Base-by-base conservation (phyloP, 495 filamentous ascomycete genomes). In the Polyplosphaeria fusca region DNA sequence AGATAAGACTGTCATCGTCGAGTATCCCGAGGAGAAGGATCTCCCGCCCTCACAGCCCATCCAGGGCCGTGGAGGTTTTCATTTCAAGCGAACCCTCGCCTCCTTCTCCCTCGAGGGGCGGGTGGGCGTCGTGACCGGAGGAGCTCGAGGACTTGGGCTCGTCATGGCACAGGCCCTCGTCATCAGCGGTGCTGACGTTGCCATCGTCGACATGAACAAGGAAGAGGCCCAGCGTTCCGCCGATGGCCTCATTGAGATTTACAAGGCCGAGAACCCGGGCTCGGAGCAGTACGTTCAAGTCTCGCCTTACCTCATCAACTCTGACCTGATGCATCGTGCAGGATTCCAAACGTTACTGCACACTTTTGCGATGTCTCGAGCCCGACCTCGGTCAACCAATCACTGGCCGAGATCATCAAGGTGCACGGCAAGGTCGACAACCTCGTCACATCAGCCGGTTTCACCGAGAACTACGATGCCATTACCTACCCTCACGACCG, bases 391-490 rank as follows among this genome's bases (percentile, higher is more conserved):
- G 90, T 96, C 47, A 84, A 86, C 40, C 61, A 71, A 13, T 83
- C 83, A 55, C 76, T 96, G 38, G 75, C 77, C 26, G 86, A 89
- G 50, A 82, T 96, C 55, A 66, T 87, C 27, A 68, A 74, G 35
- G 75, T 81, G 52, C 89, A 95, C 69, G 85, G 86, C 67, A 82
- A 84, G 66, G 87, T 96, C 67, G 91, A 97, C 73, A 83, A 86
- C 69, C 82, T 98, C 25, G 91, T 98, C 55, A 96, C 92, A 23
- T 95, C 91, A 5, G 93, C 93, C 25, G 93, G 93, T 5, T 94
- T 97, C 76, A 90, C 87, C 5, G 93, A 98, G 74, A 96, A 96
- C 73, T 95, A 90, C 67, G 85, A 91, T 60, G 91, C 91, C 27
- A 86, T 89, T 66, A 78, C 79, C 55, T 98, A 96, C 71, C 90